Evolutionary conservation across 768 basidiomycete genomes (phyloP), one percentile per base, ranked within the genome.

Genomic region (Strobilomyces confusus): DNA sequence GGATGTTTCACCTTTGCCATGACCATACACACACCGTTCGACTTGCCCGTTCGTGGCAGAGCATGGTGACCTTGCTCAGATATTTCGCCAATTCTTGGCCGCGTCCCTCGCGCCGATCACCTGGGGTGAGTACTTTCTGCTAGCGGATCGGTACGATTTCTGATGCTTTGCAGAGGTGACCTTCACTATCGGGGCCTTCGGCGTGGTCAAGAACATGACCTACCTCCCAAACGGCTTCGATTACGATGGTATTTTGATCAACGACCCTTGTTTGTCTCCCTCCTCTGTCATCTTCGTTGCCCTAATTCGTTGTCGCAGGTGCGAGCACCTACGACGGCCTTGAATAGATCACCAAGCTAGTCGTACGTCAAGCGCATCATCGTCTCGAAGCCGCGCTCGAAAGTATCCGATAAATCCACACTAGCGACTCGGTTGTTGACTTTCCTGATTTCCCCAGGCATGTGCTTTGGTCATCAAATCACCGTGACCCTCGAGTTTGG

Each of bases 381-480:
- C 0, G 58, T 66, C 3, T 63, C 74, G 32, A 81, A 80, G 48
- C 80, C 84, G 0, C 68, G 76, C 12, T 69, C 92, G 57, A 90
- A 86, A 64, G 66, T 97, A 15, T 80, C 94, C 33, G 93, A 86
- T 84, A 49, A 48, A 69, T 9, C 15, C 1, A 4, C 12, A 6
- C 17, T 12, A 23, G 29, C 7, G 6, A 11, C 25, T 5, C n/a
- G 9, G 9, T 14, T 19, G 17, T 26, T 9, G 22, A 17, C 2
- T 41, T 19, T 2, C 13, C 14, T 17, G 6, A 38, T 20, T 25
- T 2, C 20, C 12, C 40, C 58, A 90, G 87, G 92, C 1, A 87
- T 97, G 43, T 98, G 95, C 69, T 98, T 93, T 60, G 94, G 92
- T 0, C 91, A 94, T 69, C 92, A 94, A 60, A 84, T 92, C 61